These are phyloP conservation scores for Solanum rostratum DNA, from an alignment of 257 asterid species.

Conservation along the genomic window DNA sequence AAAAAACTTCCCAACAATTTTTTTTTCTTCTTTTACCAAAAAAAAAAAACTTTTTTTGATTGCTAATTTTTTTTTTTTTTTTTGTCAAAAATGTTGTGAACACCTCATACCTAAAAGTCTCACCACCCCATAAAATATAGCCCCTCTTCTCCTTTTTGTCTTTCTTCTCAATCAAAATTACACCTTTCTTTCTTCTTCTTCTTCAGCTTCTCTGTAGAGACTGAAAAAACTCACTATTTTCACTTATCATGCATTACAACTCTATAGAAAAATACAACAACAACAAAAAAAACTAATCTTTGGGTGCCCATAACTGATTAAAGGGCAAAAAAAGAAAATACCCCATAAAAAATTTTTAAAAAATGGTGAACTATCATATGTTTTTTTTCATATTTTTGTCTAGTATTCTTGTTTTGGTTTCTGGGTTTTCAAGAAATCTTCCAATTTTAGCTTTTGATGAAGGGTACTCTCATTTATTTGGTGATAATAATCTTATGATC, in stretches of 20 bases:
- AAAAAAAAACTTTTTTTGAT: neutral
- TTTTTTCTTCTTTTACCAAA: neutral
- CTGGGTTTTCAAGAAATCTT: slow-evolving; percentile 53
- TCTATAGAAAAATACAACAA: neutral
- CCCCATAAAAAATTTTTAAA: neutral
- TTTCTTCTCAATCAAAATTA: neutral
- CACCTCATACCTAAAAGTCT: slow-evolving; percentile 23
- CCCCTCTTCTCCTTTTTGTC: slow-evolving; percentile 5
- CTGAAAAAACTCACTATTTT: slow-evolving; percentile 10
- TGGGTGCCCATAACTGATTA: neutral
- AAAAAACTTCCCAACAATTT: neutral
- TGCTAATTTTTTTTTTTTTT: neutral
- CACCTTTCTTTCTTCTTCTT: neutral
- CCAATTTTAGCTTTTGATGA: slow-evolving; percentile 71
- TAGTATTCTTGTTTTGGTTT: slow-evolving; percentile 13
- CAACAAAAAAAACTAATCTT: neutral
- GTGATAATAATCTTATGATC: slow-evolving; percentile 66
- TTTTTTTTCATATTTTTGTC: neutral
- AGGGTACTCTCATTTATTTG: slow-evolving; percentile 82
- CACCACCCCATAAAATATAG: slow-evolving; percentile 45
- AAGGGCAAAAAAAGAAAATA: neutral
- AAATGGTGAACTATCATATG: slow-evolving; percentile 20
- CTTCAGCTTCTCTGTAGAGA: slow-evolving; percentile 13
- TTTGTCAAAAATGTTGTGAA: neutral
- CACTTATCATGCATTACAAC: slow-evolving; percentile 14